Base-by-base conservation (phyloP, 2,329 filamentous ascomycete species). In the Fusarium virguliforme region DNA sequence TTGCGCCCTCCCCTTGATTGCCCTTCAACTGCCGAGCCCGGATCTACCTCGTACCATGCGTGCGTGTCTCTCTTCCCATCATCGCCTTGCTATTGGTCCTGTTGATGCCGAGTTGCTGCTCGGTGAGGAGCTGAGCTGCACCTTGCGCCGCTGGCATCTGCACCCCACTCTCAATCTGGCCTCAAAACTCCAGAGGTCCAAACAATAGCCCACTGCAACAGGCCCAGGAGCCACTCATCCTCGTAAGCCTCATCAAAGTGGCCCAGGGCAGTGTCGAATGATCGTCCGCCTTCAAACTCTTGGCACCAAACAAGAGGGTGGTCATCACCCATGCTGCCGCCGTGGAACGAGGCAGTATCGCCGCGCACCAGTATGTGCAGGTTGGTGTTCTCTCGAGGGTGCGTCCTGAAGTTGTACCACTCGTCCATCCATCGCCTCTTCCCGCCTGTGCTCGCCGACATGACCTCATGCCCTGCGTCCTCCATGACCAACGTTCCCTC, bases 221-320 rank as follows among this genome's bases (percentile, higher is more conserved):
- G 50, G 7, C 50, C 55, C 35, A 62, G 30, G 18, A 70, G 72
- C 70, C 70, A 72, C 1, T 37, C 0, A 32, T 72, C 38, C 7
- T 18, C 8, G 24, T 72, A 72, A 0, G 58, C 40, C 3, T 70
- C 66, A 1, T 70, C 34, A 55, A 73, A 72, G 15, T 72, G 70
- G 0, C 70, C 70, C 6, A 72, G 37, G 8, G 57, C 64, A 9
- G 70, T 72, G 4, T 72, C 70, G 15, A 50, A 72, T 0, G 57
- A 57, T 1, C 70, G 64, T 1, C 70, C 70, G 5, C 28, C 50
- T 6, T 67, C 63, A 9, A 70, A 35, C 0, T 24, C 38, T 1
- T 70, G 63, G 18, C 28, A 56, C 70, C 70, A 72, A 1, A 67
- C 57, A 2, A 70, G 4, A 0, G 70, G 70, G 38, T 63, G 60